phyloP scores from a whole-genome alignment of 2,329 filamentous ascomycete species.

The Colletotrichum endophyticum region DNA sequence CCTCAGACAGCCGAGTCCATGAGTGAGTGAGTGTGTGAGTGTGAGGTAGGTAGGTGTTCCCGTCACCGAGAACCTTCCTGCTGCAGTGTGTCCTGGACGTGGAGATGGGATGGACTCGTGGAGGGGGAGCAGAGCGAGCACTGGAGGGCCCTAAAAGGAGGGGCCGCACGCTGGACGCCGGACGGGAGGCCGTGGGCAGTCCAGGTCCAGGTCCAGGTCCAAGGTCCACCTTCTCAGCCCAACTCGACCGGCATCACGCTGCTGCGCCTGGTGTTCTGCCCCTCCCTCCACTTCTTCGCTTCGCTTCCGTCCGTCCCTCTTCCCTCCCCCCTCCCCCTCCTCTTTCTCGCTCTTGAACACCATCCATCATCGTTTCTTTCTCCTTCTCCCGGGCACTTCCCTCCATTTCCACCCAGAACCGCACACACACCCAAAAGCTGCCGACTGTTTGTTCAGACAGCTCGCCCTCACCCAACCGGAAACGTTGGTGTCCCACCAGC shows the following conservation, averaged over 20 bases:
- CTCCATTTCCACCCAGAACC: not conserved
- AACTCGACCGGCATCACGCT: not conserved
- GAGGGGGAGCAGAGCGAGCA: not conserved
- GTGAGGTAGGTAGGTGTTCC: not conserved
- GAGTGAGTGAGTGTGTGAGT: not conserved
- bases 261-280: not conserved
- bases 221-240: slow-evolving; percentile 4
- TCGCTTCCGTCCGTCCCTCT: not conserved
- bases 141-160: not conserved
- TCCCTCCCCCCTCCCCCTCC: not conserved
- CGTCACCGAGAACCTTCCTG: not conserved
- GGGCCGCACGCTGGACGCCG: not conserved
- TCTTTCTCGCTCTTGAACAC: not conserved
- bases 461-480: not conserved
- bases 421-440: not conserved
- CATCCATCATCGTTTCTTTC: slow-evolving; percentile 5
- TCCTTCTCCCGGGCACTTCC: slow-evolving; percentile 3
- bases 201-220: not conserved
- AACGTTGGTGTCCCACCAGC: slow-evolving; percentile 1
- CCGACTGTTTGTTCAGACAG: not conserved
- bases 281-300: slow-evolving; percentile 12
- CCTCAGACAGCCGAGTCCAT: not conserved
- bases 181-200: not conserved
- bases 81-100: not conserved
- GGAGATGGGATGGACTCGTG: not conserved